phyloP scores from a whole-genome alignment of 345 rosid genomes.

The Euphorbia tirucalli region DNA sequence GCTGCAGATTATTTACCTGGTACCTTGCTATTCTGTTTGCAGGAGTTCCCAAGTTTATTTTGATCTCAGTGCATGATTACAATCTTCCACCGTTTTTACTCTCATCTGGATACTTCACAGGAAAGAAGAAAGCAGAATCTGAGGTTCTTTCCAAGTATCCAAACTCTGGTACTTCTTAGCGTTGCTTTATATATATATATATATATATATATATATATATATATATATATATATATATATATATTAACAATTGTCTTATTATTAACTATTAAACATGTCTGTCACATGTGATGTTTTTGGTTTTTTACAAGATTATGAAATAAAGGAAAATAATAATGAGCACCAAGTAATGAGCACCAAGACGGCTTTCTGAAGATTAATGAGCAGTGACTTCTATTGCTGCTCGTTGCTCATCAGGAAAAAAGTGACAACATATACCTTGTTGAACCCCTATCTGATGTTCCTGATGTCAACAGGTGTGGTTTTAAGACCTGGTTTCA shows the following conservation, averaged over 20 bases:
- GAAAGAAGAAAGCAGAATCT: conserved; percentile 84
- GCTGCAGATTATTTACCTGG: background rate
- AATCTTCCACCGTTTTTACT: conserved; percentile 86
- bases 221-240: no score
- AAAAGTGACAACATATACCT: no score
- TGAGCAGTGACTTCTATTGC: no score
- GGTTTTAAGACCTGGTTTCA: conserved; percentile 81
- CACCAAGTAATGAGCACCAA: no score
- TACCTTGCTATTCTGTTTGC: conserved; percentile 14
- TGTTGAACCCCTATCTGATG: background rate
- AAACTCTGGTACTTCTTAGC: conserved; percentile 55
- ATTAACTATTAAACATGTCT: background rate
- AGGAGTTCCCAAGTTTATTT: conserved; percentile 82
- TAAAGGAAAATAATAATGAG: background rate
- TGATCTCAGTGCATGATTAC: conserved; percentile 87
- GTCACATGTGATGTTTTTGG: background rate
- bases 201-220: no score
- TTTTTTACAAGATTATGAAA: no score
- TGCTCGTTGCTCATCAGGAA: no score
- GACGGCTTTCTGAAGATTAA: no score
- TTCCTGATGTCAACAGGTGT: conserved; percentile 49
- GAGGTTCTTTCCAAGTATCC: conserved; percentile 88
- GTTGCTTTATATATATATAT: background rate
- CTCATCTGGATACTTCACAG: conserved; percentile 74
- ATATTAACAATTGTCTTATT: no score